Percentiles rank a stretch among this genome's conserved stretches.
phyloP scores from a whole-genome alignment of 768 basidiomycete genomes.

The Boletus rufocinnamomeus region DNA sequence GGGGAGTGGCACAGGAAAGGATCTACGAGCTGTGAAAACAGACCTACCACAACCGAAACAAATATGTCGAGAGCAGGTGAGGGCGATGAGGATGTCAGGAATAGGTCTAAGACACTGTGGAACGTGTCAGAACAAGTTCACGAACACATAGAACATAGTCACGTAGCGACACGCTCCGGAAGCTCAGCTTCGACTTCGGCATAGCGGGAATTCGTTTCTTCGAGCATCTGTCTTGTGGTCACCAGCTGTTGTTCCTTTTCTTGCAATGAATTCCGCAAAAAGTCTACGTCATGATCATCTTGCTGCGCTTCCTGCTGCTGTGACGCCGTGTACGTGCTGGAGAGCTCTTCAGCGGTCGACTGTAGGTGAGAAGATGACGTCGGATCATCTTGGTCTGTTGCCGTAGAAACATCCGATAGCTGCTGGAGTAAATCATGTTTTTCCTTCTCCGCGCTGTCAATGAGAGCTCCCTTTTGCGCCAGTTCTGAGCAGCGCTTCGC shows the following conservation, averaged over 20 bases:
- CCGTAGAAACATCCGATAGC: conserved; percentile 7
- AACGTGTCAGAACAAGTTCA: no score
- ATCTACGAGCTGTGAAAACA: no score
- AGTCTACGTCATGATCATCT: conserved; percentile 33
- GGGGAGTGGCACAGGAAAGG: no score
- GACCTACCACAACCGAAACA: no score
- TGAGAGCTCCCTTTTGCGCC: conserved; percentile 8
- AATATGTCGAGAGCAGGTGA: no score
- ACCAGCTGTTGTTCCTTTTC: conserved; percentile 38
- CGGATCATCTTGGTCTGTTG: conserved; percentile 1
- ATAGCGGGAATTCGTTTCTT: conserved; percentile 38
- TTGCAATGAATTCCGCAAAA: conserved; percentile 41
- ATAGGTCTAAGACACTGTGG: no score
- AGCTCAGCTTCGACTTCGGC: conserved; percentile 34
- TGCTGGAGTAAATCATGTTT: conserved; percentile 14
- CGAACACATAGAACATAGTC: no score
- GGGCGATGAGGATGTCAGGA: no score
- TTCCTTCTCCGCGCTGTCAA: conserved; percentile 11
- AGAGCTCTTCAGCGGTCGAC: conserved; percentile 4
- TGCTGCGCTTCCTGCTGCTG: conserved; percentile 2
- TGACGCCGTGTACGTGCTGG: not conserved
- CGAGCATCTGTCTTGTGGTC: conserved; percentile 36
- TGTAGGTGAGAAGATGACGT: not conserved
- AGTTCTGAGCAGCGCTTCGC: conserved; percentile 43
- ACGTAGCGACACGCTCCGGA: conserved; percentile 31